These are phyloP conservation scores for Aspergillus novofumigatus DNA, from an alignment of 2,329 filamentous ascomycete species.

Conservation along the genomic window DNA sequence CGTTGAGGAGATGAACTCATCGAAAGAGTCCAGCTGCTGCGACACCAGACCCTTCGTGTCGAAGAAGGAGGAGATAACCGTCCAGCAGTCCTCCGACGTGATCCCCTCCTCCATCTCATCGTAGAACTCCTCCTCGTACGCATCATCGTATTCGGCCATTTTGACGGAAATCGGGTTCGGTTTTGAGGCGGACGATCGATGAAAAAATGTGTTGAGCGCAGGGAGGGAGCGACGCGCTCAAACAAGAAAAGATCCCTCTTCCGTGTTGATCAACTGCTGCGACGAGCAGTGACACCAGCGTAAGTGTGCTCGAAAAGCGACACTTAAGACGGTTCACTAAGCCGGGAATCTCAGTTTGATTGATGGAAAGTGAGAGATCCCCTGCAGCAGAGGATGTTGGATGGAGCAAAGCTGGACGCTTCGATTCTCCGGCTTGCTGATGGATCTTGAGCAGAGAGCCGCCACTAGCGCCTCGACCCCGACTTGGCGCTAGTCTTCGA, in stretches of 20 bases:
- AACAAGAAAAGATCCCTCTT: conserved; percentile 16
- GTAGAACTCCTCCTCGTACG: conserved; percentile 67
- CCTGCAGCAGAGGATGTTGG: conserved; percentile 22
- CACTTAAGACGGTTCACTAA: conserved; percentile 9
- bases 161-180: conserved; percentile 18
- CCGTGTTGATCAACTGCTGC: conserved; percentile 10
- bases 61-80: conserved; percentile 95
- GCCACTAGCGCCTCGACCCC: conserved; percentile 27
- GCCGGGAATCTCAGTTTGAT: conserved; percentile 21
- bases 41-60: conserved; percentile 93
- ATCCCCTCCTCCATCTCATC: conserved; percentile 68
- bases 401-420: conserved; percentile 17
- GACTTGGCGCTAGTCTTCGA: conserved; percentile 16
- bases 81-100: conserved; percentile 97
- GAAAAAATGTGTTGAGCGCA: conserved; percentile 14
- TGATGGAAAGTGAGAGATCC: conserved; percentile 22
- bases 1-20: conserved; percentile 90
- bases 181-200: background rate
- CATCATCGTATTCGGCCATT: conserved; percentile 57
- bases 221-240: conserved; percentile 24
- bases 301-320: background rate
- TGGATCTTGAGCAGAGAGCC: conserved; percentile 31
- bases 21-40: conserved; percentile 96
- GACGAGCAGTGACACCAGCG: conserved; percentile 5
- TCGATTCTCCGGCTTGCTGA: conserved; percentile 20